phyloP scores from a whole-genome alignment of 176 grass and related monocot genomes.

The Raddia distichophylla region DNA sequence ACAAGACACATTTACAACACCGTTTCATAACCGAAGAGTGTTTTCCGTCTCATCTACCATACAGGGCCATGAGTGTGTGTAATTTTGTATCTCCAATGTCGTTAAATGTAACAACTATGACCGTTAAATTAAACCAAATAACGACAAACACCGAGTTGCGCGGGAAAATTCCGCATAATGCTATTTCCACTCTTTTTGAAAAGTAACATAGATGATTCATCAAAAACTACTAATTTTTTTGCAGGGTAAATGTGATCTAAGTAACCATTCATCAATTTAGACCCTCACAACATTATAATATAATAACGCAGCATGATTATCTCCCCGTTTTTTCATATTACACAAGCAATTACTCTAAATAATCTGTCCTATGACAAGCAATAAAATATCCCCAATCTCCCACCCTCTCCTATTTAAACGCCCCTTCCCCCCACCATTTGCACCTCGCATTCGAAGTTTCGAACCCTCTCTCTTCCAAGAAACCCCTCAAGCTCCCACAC shows the following conservation, averaged over 20 bases:
- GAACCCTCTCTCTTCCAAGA: not conserved
- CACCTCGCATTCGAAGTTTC: not conserved
- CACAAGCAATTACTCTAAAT: not conserved
- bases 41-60: no score
- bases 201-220: not conserved
- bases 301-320: not conserved
- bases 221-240: not conserved
- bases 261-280: not conserved
- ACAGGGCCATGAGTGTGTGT: no score
- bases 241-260: not conserved
- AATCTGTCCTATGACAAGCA: not conserved
- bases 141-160: not conserved
- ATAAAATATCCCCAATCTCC: not conserved
- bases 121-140: not conserved
- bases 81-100: not conserved
- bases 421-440: not conserved
- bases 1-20: not conserved
- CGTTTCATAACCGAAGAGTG: not conserved
- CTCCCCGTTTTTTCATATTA: not conserved
- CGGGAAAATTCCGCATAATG: not conserved
- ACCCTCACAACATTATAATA: not conserved
- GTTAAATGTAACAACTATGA: not conserved
- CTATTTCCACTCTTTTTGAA: not conserved
- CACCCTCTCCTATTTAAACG: slow-evolving; percentile 25
- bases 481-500: not conserved